These are phyloP conservation scores for Pleurotus platypus DNA, from an alignment of 768 basidiomycete species.

Conservation along the genomic window DNA sequence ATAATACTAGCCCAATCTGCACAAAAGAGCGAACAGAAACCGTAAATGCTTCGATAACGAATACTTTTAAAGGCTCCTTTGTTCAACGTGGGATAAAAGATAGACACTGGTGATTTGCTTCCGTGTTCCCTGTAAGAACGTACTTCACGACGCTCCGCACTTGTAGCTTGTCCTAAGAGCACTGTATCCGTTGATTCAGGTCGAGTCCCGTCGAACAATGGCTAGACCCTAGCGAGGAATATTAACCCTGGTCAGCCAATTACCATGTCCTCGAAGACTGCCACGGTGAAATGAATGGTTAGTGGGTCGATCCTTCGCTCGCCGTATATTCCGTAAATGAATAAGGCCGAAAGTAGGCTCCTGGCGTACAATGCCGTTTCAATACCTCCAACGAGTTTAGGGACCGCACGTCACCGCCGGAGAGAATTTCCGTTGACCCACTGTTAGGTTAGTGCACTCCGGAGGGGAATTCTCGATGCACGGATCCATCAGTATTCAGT, in stretches of 20 bases:
- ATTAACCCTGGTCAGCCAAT: too few relatives aligned
- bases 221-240: too few relatives aligned
- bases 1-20: not conserved
- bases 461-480: too few relatives aligned
- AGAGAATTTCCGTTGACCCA: not conserved
- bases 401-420: not conserved
- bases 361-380: too few relatives aligned
- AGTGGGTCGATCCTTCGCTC: not conserved
- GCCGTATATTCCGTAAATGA: not conserved
- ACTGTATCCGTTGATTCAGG: too few relatives aligned
- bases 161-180: too few relatives aligned
- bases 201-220: too few relatives aligned
- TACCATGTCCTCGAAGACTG: too few relatives aligned
- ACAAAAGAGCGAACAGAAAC: not conserved
- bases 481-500: too few relatives aligned
- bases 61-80: slow-evolving; percentile 13
- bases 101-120: not conserved
- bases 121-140: too few relatives aligned
- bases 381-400: not conserved
- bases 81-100: slow-evolving; percentile 34
- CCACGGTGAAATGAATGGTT: too few relatives aligned
- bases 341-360: not conserved
- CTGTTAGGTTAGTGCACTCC: not conserved
- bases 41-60: not conserved
- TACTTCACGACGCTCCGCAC: too few relatives aligned